A percentile compares a stretch with the other conserved stretches of the same genome.
These are phyloP conservation scores for Pyricularia sp. DNA, from an alignment of 2,329 filamentous ascomycete species.

Conservation along the genomic window DNA sequence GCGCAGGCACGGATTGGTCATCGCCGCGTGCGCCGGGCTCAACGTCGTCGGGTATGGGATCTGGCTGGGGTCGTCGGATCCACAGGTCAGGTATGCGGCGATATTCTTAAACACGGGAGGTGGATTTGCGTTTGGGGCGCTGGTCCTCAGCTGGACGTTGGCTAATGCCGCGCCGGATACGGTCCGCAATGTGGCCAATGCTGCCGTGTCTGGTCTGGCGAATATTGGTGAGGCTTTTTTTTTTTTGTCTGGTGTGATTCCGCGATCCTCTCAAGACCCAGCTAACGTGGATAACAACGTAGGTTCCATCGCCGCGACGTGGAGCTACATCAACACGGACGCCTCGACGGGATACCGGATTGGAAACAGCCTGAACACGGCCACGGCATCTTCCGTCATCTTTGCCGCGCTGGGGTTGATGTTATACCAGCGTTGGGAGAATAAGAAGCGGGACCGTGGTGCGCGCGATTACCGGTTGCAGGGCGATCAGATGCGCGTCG, in stretches of 20 bases:
- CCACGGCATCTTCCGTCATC: constrained; percentile 13
- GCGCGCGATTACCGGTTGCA: constrained; percentile 13
- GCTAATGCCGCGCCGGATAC: constrained; percentile 16
- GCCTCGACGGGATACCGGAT: constrained; percentile 14
- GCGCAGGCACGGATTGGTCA: constrained; percentile 13
- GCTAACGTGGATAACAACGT: neutral
- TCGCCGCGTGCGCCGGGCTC: constrained; percentile 11
- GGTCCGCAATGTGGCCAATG: constrained; percentile 15
- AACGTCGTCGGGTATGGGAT: constrained; percentile 15
- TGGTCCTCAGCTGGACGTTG: constrained; percentile 15
- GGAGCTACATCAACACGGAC: constrained; percentile 17
- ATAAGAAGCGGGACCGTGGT: constrained; percentile 13
- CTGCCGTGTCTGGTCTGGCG: constrained; percentile 13
- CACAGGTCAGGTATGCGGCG: constrained; percentile 14
- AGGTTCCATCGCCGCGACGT: constrained; percentile 16
- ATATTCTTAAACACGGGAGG: constrained; percentile 17
- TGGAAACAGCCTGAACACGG: constrained; percentile 14
- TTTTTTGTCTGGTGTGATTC: neutral
- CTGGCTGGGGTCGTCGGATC: constrained; percentile 13
- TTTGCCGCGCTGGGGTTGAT: constrained; percentile 11
- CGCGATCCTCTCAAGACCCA: no score
- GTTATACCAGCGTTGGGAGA: constrained; percentile 13
- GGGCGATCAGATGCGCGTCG: constrained; percentile 8
- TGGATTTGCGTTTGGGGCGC: constrained; percentile 12
- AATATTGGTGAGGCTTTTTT: constrained; percentile 13